Conservation (phyloP, 768 basidiomycete species). For the Suillus discolor region DNA sequence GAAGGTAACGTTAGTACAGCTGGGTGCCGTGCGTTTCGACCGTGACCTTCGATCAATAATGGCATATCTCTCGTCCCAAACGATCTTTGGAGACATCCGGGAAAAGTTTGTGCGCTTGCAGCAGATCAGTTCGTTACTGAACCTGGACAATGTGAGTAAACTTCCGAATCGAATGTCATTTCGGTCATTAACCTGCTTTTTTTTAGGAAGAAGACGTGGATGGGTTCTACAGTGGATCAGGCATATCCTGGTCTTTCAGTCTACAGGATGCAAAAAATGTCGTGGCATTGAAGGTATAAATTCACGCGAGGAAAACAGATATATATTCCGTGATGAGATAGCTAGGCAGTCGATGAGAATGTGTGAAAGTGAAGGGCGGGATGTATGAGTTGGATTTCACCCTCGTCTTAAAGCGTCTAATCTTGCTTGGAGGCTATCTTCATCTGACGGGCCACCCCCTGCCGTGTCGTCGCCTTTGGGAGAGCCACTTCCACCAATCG, state of each 20-base stretch:
- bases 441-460: constrained; percentile 58
- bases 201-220: constrained; percentile 90
- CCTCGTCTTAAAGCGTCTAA: constrained; percentile 86
- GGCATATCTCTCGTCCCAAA: constrained; percentile 84
- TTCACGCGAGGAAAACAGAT: constrained; percentile 4
- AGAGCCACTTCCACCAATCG: constrained; percentile 34
- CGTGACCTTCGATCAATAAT: constrained; percentile 85
- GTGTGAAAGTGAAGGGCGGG: background rate
- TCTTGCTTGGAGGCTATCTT: constrained; percentile 93
- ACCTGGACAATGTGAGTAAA: constrained; percentile 68
- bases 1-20: constrained; percentile 45
- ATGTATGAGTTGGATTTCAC: constrained; percentile 31
- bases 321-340: constrained; percentile 15
- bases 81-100: constrained; percentile 84
- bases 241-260: constrained; percentile 85
- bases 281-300: constrained; percentile 53
- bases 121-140: constrained; percentile 90
- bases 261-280: constrained; percentile 76
- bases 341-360: constrained; percentile 6
- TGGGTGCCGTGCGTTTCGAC: constrained; percentile 96
- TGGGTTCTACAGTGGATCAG: constrained; percentile 92
- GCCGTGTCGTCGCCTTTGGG: constrained; percentile 31
- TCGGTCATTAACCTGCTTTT: background rate
- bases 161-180: constrained; percentile 1
- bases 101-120: constrained; percentile 92